A percentile compares a stretch with the other conserved stretches of the same genome.
Conservation (phyloP, 257 asterid genomes). For the Fraxinus quadrangulata region DNA sequence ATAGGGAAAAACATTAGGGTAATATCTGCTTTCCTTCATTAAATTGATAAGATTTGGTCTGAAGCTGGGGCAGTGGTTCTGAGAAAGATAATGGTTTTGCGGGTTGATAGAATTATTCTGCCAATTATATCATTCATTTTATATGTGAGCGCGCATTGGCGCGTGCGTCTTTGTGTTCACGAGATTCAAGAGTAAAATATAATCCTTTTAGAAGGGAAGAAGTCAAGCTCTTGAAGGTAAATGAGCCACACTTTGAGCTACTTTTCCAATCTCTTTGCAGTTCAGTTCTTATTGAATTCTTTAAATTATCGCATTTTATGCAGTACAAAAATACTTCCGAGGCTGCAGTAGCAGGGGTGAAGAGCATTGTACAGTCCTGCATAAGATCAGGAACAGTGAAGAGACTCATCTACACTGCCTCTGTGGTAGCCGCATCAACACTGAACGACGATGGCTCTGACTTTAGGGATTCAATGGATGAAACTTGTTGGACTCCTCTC, state of each 20-base stretch:
- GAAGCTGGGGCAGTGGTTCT: no score
- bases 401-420: slow-evolving; percentile 49
- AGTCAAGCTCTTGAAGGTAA: neutral
- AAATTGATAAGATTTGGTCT: neutral
- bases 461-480: slow-evolving; percentile 48
- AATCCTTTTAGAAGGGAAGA: neutral
- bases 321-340: slow-evolving; percentile 56
- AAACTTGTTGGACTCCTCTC: slow-evolving; percentile 69
- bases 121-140: neutral
- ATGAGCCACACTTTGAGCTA: no score
- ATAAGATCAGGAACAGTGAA: slow-evolving; percentile 39
- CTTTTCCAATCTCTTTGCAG: neutral
- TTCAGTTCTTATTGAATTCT: neutral
- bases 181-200: neutral
- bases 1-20: no score
- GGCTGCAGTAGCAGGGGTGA: slow-evolving; percentile 51
- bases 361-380: slow-evolving; percentile 38
- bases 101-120: no score
- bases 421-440: slow-evolving; percentile 50
- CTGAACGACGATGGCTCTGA: slow-evolving; percentile 42
- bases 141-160: no score
- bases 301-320: neutral
- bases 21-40: neutral
- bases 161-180: neutral
- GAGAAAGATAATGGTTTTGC: no score